Conservation (phyloP, 495 filamentous ascomycete genomes). For the Tetracladium marchalianum region DNA sequence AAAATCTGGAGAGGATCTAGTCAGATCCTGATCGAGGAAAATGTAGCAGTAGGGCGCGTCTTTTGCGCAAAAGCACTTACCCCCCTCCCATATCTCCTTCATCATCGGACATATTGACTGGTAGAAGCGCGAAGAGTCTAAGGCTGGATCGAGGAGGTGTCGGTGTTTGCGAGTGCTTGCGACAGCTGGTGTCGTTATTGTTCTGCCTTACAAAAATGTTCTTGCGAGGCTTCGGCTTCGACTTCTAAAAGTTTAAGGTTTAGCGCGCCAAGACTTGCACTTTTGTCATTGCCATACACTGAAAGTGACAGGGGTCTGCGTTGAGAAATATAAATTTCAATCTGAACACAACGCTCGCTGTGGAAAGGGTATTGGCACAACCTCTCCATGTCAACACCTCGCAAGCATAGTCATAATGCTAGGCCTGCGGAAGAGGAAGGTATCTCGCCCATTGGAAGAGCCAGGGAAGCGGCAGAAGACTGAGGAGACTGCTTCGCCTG, state of each 20-base stretch:
- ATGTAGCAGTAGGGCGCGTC: neutral
- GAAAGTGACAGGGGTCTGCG: no score
- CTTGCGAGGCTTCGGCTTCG: no score
- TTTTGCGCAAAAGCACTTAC: slow-evolving; percentile 6
- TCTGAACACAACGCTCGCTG: no score
- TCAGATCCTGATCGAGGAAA: neutral
- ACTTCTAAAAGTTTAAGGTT: no score
- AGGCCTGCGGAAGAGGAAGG: slow-evolving; percentile 14
- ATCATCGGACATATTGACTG: slow-evolving; percentile 71
- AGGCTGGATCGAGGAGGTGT: no score
- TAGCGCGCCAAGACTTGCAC: no score
- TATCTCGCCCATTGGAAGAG: neutral
- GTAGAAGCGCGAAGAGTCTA: no score
- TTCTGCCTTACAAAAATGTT: no score
- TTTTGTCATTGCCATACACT: no score
- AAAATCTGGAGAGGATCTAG: slow-evolving; percentile 9
- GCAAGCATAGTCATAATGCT: slow-evolving; percentile 3
- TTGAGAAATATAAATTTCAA: no score
- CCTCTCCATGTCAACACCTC: neutral
- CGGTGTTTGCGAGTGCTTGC: no score
- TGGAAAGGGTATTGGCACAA: neutral
- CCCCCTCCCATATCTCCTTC: slow-evolving; percentile 60
- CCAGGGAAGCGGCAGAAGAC: slow-evolving; percentile 7
- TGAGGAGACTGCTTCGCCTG: slow-evolving; percentile 1
- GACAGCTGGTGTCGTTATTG: no score